Evolutionary conservation across 75 land plant genomes (phyloP).

Genomic region (Adiantum capillusveneris): DNA sequence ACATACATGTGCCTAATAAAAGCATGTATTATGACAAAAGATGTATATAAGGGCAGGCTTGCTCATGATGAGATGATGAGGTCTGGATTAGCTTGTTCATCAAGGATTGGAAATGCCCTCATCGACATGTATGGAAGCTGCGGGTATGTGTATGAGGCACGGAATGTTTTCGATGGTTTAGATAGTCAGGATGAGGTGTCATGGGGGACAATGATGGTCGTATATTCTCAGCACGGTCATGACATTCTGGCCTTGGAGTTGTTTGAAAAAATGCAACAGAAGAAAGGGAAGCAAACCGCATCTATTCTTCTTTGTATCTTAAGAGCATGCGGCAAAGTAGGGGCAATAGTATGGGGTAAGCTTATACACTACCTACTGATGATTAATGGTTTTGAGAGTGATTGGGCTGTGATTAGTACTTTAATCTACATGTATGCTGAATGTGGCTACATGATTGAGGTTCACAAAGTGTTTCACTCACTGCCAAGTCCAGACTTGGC

Average conservation of each 20-base stretch:
- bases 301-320: neutral
- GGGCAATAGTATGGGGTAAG: neutral
- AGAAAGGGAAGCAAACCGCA: neutral
- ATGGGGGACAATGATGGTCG: neutral
- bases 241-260: neutral
- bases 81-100: neutral
- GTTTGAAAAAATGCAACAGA: neutral
- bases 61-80: neutral
- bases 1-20: constrained; percentile 35
- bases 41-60: constrained; percentile 24
- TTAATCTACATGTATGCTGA: no score
- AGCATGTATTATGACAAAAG: constrained; percentile 44
- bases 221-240: neutral
- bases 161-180: neutral
- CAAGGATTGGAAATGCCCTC: constrained; percentile 4
- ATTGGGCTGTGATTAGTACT: neutral
- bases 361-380: neutral
- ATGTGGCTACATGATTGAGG: no score
- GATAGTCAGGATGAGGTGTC: neutral
- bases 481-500: no score
- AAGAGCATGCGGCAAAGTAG: neutral
- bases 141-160: neutral
- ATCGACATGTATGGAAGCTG: constrained; percentile 1
- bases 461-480: no score
- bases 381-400: neutral